phyloP scores from a whole-genome alignment of 129 eudicot species.

The Flaveria ramosissima region DNA sequence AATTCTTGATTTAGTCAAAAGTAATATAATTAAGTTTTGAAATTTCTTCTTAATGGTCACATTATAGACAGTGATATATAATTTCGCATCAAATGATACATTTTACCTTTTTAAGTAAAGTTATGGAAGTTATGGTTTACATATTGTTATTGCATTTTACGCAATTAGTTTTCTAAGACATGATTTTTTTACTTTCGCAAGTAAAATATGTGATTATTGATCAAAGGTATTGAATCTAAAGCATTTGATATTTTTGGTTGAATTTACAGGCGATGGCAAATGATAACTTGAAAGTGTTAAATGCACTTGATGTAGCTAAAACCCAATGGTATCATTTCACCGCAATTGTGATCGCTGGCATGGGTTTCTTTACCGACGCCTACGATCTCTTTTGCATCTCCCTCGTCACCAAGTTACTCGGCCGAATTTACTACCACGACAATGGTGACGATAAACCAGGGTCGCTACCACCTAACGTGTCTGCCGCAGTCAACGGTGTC shows the following conservation, averaged over 20 bases:
- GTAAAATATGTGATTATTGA: neutral
- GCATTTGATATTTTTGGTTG: too few species aligned
- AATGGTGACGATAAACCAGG: slow-evolving; percentile 48
- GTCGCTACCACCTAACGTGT: slow-evolving; percentile 49
- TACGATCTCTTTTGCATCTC: slow-evolving; percentile 78
- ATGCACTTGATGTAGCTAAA: slow-evolving; percentile 79
- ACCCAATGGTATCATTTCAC: slow-evolving; percentile 78
- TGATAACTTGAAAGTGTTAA: slow-evolving; percentile 57
- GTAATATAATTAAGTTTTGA: slow-evolving; percentile 14
- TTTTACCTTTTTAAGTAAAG: neutral
- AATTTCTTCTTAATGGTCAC: neutral
- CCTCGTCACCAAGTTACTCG: slow-evolving; percentile 63
- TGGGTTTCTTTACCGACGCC: slow-evolving; percentile 82
- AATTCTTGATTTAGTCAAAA: neutral
- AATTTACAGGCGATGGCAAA: slow-evolving; percentile 45
- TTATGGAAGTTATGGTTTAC: too few species aligned
- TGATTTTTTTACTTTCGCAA: too few species aligned
- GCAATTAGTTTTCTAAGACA: too few species aligned
- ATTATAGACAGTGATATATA: neutral
- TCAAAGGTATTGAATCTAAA: neutral
- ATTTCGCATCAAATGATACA: neutral
- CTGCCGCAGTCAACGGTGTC: slow-evolving; percentile 68
- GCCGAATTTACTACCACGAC: slow-evolving; percentile 58
- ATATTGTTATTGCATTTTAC: too few species aligned
- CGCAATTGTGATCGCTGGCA: slow-evolving; percentile 69